Evolutionary conservation across 306 rosid species (phyloP).

Genomic region (Lathyrus sativus): DNA sequence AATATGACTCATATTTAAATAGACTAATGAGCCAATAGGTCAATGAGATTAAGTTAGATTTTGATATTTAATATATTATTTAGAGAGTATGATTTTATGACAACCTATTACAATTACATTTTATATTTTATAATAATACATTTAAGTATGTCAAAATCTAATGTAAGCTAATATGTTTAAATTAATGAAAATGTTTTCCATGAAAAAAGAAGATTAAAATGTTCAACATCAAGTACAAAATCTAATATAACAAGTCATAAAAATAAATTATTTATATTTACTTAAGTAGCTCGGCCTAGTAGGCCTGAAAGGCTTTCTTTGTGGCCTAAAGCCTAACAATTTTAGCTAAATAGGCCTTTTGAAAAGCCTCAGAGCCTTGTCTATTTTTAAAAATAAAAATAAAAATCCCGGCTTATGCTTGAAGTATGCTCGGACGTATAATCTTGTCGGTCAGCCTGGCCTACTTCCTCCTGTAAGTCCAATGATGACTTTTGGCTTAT

Average conservation of each 20-base stretch:
- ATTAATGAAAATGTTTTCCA: background rate
- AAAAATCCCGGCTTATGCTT: background rate
- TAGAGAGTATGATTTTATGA: background rate
- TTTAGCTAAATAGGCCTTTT: background rate
- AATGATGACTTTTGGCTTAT: constrained; percentile 23
- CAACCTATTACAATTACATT: too few species aligned
- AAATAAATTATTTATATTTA: too few species aligned
- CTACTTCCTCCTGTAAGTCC: background rate
- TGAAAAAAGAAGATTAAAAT: too few species aligned
- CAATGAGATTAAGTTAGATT: background rate
- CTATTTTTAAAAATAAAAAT: too few species aligned
- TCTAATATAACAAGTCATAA: background rate
- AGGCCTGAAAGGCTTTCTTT: background rate
- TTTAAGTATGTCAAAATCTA: too few species aligned
- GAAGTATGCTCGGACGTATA: background rate
- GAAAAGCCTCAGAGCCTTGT: background rate
- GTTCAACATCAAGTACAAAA: background rate
- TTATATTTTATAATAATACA: too few species aligned
- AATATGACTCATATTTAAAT: background rate
- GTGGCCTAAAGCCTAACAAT: background rate
- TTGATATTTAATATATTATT: background rate
- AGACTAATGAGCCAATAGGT: background rate
- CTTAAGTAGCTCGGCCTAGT: background rate
- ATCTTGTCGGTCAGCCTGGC: background rate
- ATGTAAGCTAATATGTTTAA: background rate